Evolutionary conservation across 331 rosid genomes (phyloP), one percentile per base, ranked within the genome.

Genomic region (Malus hybrid): DNA sequence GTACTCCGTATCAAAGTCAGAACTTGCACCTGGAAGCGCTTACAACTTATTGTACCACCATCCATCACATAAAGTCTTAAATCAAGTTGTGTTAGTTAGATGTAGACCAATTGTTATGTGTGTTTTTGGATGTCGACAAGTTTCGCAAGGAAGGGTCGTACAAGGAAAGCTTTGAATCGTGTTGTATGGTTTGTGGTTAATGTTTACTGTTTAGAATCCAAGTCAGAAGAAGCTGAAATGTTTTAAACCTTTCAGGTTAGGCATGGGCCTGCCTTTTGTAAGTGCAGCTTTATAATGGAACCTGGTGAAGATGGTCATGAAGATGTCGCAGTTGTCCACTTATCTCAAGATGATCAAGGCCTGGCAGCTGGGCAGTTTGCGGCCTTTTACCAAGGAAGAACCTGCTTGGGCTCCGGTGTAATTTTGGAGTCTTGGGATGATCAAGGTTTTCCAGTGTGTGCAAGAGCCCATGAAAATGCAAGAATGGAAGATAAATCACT

Each of bases 331-430:
- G 90, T 92, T 3, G 97, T 92, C 78, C 79, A 39, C 52, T 83
- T 92, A 79, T 83, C 86, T 54, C 89, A 84, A 69, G 97, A 94
- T 74, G 99, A 92, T 79, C 99, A 92, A 82, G 99, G 99, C 73
- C 90, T 94, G 73, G 99, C 97, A 36, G 96, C 96, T 3, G 99
- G 99, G 72, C 99, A 92, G 80, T 94, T 90, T 81, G 88, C 95
- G 0, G 96, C 96, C 83, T 92, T 94, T 83, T 94, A 92, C 48
- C 79, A 81, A 65, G 96, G 96, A 81, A 87, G 82, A 56, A 83
- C 69, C 11, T 94, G 99, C 86, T 86, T 91, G 74, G 99, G 97
- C 39, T 94, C 97, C 2, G 96, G 97, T 74, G 88, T 94, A 80
- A 92, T 94, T 56, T 83, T 90, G 85, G 96, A 92, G 84, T 90